Percentiles rank a stretch among this genome's conserved stretches.
Conservation (phyloP, 2,329 filamentous ascomycete genomes). For the Akanthomyces dipterigenus region DNA sequence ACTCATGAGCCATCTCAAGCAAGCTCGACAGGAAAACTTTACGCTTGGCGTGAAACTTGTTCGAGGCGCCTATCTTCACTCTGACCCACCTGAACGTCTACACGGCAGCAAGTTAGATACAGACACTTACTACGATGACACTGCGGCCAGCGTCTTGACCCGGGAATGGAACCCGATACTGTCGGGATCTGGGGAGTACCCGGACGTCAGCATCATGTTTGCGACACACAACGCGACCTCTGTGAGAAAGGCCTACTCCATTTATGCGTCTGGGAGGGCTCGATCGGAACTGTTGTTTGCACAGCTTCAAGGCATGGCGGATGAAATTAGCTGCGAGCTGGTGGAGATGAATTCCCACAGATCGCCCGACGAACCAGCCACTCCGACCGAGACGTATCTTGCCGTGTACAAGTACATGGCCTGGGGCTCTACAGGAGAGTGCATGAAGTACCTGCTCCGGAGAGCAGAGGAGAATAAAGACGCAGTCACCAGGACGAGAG, state of each 20-base stretch:
- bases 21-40: slow-evolving; percentile 53
- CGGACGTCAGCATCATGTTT: slow-evolving; percentile 58
- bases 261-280: slow-evolving; percentile 39
- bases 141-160: slow-evolving; percentile 60
- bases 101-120: slow-evolving; percentile 67
- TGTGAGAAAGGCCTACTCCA: slow-evolving; percentile 49
- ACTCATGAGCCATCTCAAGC: slow-evolving; percentile 51
- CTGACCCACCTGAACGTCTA: slow-evolving; percentile 63
- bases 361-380: not conserved
- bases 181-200: slow-evolving; percentile 39
- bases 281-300: slow-evolving; percentile 39
- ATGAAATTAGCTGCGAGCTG: slow-evolving; percentile 72
- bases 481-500: slow-evolving; percentile 56
- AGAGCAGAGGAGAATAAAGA: slow-evolving; percentile 64
- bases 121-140: slow-evolving; percentile 63
- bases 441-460: slow-evolving; percentile 73
- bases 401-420: slow-evolving; percentile 69
- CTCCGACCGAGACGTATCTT: slow-evolving; percentile 25
- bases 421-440: slow-evolving; percentile 68
- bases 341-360: slow-evolving; percentile 28
- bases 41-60: slow-evolving; percentile 69
- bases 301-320: slow-evolving; percentile 92
- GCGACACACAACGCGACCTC: slow-evolving; percentile 77
- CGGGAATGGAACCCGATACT: slow-evolving; percentile 36
- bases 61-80: slow-evolving; percentile 66